phyloP scores from a whole-genome alignment of 2,329 filamentous ascomycete species.

The Aspergillus luchuensis region DNA sequence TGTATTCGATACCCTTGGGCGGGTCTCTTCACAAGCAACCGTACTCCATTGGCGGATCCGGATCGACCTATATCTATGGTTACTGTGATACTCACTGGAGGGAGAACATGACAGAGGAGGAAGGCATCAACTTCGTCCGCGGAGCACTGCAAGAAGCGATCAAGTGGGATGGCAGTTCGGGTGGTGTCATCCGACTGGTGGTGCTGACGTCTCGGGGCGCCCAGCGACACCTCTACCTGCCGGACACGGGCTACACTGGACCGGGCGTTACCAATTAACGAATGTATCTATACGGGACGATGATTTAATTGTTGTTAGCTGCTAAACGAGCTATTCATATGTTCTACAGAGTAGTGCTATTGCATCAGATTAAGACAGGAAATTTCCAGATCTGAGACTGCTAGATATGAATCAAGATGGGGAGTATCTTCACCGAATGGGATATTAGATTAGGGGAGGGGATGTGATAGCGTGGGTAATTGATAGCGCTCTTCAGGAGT shows the following conservation, averaged over 20 bases:
- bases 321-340: not conserved
- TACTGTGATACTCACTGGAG: constrained; percentile 97
- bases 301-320: constrained; percentile 19
- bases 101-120: constrained; percentile 89
- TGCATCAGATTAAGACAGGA: too few species aligned
- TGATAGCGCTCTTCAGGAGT: not conserved
- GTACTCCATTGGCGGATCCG: constrained; percentile 93
- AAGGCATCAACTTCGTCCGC: constrained; percentile 92
- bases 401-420: not conserved
- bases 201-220: constrained; percentile 89
- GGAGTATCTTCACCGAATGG: not conserved
- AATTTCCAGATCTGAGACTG: not conserved
- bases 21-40: constrained; percentile 97
- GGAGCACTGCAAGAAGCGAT: constrained; percentile 88
- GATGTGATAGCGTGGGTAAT: not conserved
- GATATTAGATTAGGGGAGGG: not conserved
- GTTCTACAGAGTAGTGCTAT: not conserved
- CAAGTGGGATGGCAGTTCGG: constrained; percentile 99
- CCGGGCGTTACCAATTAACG: constrained; percentile 56
- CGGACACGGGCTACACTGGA: constrained; percentile 83
- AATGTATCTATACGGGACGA: constrained; percentile 18
- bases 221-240: constrained; percentile 91
- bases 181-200: constrained; percentile 97
- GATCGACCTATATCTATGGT: constrained; percentile 98
- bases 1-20: constrained; percentile 95